Evolutionary conservation across 1,284 basidiomycete genomes (phyloP).

Genomic region (Marasmius oreades): DNA sequence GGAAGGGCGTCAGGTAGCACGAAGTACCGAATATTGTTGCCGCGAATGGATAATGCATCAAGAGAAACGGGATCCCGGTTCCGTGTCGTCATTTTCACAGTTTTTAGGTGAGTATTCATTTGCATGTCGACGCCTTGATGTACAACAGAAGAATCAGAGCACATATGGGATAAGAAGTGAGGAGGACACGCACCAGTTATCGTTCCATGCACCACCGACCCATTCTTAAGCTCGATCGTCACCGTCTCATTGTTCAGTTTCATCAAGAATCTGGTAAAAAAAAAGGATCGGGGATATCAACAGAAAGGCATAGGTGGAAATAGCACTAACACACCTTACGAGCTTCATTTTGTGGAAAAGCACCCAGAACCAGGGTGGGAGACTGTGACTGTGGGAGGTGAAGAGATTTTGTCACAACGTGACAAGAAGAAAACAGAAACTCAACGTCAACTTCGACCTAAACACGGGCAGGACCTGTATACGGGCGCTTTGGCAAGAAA

Average conservation of each 20-base stretch:
- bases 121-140: slow-evolving; percentile 86
- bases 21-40: slow-evolving; percentile 93
- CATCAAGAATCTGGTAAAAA: slow-evolving; percentile 86
- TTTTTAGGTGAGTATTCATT: slow-evolving; percentile 98
- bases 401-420: neutral
- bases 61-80: slow-evolving; percentile 83
- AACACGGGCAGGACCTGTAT: neutral
- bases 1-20: slow-evolving; percentile 96
- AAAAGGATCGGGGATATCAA: slow-evolving; percentile 3
- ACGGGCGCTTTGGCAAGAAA: neutral
- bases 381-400: neutral
- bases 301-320: slow-evolving; percentile 1
- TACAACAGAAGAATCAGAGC: slow-evolving; percentile 3
- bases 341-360: slow-evolving; percentile 35
- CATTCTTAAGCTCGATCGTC: slow-evolving; percentile 97
- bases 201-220: slow-evolving; percentile 92
- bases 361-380: neutral
- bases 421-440: neutral
- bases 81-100: slow-evolving; percentile 91
- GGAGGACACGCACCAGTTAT: slow-evolving; percentile 76
- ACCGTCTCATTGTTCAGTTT: slow-evolving; percentile 99
- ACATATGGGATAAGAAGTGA: neutral
- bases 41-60: slow-evolving; percentile 87
- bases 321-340: slow-evolving; percentile 34
- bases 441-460: neutral